Conservation (phyloP, 345 rosid genomes). For the Heritiera fomes region DNA sequence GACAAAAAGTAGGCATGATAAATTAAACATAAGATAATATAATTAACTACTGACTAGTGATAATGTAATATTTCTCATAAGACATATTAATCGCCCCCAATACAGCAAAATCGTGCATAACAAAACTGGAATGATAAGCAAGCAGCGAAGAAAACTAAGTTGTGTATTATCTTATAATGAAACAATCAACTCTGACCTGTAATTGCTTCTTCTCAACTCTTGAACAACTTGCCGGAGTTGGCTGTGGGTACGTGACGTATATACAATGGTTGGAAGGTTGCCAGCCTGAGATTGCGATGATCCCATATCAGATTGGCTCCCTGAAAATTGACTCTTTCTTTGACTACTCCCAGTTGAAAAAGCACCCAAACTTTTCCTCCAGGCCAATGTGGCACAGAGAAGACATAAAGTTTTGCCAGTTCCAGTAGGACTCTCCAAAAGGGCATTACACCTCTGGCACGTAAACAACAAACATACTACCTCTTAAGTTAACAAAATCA, state of each 20-base stretch:
- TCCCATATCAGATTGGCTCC: conserved; percentile 31
- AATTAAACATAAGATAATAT: background rate
- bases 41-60: background rate
- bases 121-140: background rate
- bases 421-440: conserved; percentile 97
- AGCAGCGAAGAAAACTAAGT: background rate
- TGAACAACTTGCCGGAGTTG: conserved; percentile 92
- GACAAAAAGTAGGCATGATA: too few species aligned
- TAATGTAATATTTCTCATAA: background rate
- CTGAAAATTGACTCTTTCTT: conserved; percentile 31
- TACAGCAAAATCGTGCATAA: background rate
- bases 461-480: background rate
- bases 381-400: conserved; percentile 95
- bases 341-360: conserved; percentile 61
- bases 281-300: conserved; percentile 31
- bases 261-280: conserved; percentile 70
- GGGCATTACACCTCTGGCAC: conserved; percentile 78
- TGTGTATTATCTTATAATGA: background rate
- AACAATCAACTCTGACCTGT: conserved; percentile 55
- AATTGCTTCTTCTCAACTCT: conserved; percentile 82
- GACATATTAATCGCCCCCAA: background rate
- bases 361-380: conserved; percentile 87
- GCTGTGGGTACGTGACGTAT: conserved; percentile 93
- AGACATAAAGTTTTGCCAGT: conserved; percentile 95
- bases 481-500: background rate